These are phyloP conservation scores for Punica granatum DNA, from an alignment of 345 rosid species.

Conservation along the genomic window DNA sequence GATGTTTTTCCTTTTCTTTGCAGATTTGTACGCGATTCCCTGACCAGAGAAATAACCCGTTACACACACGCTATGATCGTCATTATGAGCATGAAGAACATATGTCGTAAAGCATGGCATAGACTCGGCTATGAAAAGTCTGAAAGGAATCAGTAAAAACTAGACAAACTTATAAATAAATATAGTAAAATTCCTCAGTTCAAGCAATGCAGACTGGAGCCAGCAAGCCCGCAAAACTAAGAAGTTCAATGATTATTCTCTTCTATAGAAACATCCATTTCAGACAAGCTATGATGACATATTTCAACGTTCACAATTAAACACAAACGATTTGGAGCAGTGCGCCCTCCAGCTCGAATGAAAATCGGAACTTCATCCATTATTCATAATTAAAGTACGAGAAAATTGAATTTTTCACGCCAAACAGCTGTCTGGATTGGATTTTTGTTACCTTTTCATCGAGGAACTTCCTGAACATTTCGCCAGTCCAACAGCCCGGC, in stretches of 20 bases:
- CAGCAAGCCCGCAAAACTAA: neutral
- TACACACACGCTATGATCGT: neutral
- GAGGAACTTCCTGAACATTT: conserved; percentile 52
- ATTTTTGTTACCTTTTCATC: conserved; percentile 40
- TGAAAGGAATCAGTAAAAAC: neutral
- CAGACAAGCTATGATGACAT: neutral
- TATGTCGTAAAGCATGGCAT: neutral
- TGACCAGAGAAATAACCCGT: conserved; percentile 18
- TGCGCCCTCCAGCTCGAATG: neutral
- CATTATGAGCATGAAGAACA: neutral
- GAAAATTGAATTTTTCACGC: neutral
- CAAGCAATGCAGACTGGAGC: neutral
- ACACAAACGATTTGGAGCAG: neutral
- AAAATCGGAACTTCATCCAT: neutral
- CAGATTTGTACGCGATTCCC: conserved; percentile 54
- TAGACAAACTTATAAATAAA: too few relatives aligned
- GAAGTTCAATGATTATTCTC: neutral
- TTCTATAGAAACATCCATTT: neutral
- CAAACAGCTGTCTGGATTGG: neutral
- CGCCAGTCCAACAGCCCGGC: conserved; percentile 63
- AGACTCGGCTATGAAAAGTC: too few relatives aligned
- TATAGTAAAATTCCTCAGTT: neutral
- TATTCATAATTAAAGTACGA: neutral
- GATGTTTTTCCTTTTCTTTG: conserved; percentile 84
- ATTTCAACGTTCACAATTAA: neutral